Evolutionary conservation across 805 yeast species (phyloP).

Genomic region (Pichia thaimueangensis): DNA sequence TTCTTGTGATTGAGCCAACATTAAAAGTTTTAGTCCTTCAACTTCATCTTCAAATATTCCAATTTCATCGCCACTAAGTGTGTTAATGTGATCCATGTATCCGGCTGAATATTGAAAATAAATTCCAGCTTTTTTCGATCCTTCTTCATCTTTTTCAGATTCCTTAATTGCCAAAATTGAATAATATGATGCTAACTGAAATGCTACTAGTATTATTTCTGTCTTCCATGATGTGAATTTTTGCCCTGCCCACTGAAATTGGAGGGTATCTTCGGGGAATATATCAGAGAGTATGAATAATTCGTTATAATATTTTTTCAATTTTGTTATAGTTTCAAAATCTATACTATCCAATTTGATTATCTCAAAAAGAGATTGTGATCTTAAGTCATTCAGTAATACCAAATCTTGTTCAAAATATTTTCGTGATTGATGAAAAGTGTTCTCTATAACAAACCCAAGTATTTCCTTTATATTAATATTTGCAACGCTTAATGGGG

Average conservation of each 20-base stretch:
- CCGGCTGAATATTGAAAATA: constrained; percentile 73
- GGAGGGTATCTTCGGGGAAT: constrained; percentile 56
- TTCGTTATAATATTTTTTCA: constrained; percentile 37
- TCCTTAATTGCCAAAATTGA: constrained; percentile 48
- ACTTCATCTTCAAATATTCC: not conserved
- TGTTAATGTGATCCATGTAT: constrained; percentile 20
- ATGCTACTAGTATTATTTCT: constrained; percentile 59
- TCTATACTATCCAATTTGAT: not conserved
- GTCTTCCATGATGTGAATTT: constrained; percentile 39
- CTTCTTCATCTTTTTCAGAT: constrained; percentile 39
- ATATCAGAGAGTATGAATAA: constrained; percentile 41
- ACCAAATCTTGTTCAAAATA: constrained; percentile 29
- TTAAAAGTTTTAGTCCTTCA: not conserved
- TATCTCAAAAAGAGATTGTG: constrained; percentile 7
- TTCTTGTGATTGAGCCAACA: constrained; percentile 82
- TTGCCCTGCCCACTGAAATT: constrained; percentile 66
- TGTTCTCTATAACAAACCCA: constrained; percentile 33
- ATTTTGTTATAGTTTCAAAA: constrained; percentile 11
- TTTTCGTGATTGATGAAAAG: constrained; percentile 33
- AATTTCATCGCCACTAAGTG: not conserved
- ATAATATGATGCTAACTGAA: constrained; percentile 61
- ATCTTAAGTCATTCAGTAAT: constrained; percentile 39
- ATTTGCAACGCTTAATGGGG: constrained; percentile 32
- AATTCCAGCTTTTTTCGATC: constrained; percentile 54
- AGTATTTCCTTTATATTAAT: constrained; percentile 30